Evolutionary conservation across 306 rosid genomes (phyloP).

Genomic region (Cucurbita argyrosperma): DNA sequence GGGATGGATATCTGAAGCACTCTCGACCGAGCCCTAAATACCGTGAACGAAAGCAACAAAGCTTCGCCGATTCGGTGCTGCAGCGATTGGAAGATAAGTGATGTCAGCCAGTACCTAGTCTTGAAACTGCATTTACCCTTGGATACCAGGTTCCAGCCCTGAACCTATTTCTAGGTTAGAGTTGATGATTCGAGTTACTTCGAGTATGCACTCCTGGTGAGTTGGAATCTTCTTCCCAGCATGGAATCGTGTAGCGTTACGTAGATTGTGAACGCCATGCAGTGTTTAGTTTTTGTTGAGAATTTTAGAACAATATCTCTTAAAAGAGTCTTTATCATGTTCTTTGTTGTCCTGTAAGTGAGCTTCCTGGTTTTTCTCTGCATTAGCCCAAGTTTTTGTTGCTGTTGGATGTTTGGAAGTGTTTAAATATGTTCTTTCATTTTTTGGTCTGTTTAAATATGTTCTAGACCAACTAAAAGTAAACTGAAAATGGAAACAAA

Average conservation of each 20-base stretch:
- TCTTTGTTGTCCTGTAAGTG: neutral
- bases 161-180: neutral
- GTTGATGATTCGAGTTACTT: neutral
- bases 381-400: neutral
- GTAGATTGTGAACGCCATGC: neutral
- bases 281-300: neutral
- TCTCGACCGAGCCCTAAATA: slow-evolving; percentile 93
- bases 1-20: slow-evolving; percentile 96
- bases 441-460: neutral
- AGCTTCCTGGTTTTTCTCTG: neutral
- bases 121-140: neutral
- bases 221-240: neutral
- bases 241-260: neutral
- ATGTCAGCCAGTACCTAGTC: slow-evolving; percentile 8
- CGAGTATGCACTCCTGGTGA: neutral
- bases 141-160: neutral
- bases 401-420: neutral
- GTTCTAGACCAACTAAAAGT: neutral
- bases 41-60: slow-evolving; percentile 74
- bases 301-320: neutral
- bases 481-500: neutral
- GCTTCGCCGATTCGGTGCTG: slow-evolving; percentile 69
- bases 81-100: slow-evolving; percentile 67
- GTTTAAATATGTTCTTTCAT: neutral
- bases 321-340: neutral